Evolutionary conservation across 176 grass and related monocot genomes (phyloP), one percentile per base, ranked within the genome.

Genomic region (Triticum turgidum): DNA sequence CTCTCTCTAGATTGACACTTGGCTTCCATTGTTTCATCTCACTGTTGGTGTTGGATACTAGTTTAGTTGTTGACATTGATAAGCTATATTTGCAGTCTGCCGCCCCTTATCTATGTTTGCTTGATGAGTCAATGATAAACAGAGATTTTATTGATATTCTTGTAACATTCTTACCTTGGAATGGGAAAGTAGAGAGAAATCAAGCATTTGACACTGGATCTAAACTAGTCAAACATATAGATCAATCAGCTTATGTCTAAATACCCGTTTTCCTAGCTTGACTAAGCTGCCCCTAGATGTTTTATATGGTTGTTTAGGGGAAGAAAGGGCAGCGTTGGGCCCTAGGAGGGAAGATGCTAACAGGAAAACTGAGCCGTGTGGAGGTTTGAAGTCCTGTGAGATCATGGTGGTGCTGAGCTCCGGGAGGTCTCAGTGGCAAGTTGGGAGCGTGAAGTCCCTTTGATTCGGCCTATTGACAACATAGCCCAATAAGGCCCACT

Each of bases 21-120:
- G 67, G 67, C 67, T 70, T 38, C 67, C 18, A 70, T 70, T 38
- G 67, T 70, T 70, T 58, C 17, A 67, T 67, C 67, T 70, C 67
- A 21, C 33, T 70, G 67, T 70, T 70, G 34, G 34, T 9, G 1
- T 34, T 58, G 54, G 47, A 58, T 59, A 9, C 51, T 6, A n/a
- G 75, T 52, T 66, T 27, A 66, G 25, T 66, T 29, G 9, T 29
- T 66, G 9, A 59, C 20, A 54, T 58, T 77, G 6, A 51, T 74
- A 12, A 21, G 20, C 10, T 45, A 73, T 49, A 27, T 29, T 14
- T 74, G 71, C 25, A 15, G 64, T 65, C 63, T 65, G 63, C 63
- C 30, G 18, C 69, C 35, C 4, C 11, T 72, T 72, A 13, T 72
- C 11, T 41, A 21, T 72, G 37, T 20, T 72, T 42, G 69, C 69